Evolutionary conservation across 192 early-diverging fungal genomes (phyloP).

Genomic region (Phycomyces blakesleeanus): DNA sequence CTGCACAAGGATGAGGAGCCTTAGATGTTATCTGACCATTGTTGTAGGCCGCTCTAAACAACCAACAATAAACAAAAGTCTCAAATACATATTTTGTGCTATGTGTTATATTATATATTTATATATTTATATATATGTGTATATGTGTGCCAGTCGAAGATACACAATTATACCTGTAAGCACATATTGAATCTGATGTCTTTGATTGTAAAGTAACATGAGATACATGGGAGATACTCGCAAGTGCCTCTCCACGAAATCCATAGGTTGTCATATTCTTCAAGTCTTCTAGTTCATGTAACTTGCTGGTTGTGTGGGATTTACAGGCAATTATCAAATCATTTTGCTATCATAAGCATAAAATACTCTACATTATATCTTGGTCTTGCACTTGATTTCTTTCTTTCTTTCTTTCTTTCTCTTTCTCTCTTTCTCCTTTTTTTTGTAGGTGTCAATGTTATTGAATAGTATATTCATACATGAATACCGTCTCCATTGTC

Average conservation of each 20-base stretch:
- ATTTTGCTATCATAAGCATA: constrained; percentile 5
- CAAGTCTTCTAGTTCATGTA: constrained; percentile 73
- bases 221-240: constrained; percentile 1
- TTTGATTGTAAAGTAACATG: neutral
- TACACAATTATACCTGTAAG: neutral
- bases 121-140: neutral
- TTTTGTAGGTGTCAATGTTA: no score
- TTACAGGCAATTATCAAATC: constrained; percentile 42
- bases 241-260: constrained; percentile 87
- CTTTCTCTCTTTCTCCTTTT: constrained; percentile 45
- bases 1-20: constrained; percentile 3
- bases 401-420: neutral
- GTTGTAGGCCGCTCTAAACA: neutral
- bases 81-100: neutral
- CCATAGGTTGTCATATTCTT: constrained; percentile 74
- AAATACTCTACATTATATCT: neutral
- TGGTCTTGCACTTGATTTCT: no score
- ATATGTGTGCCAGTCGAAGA: no score
- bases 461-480: constrained; percentile 43
- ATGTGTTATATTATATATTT: neutral
- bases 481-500: constrained; percentile 87
- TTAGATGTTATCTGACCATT: neutral
- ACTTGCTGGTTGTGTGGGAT: constrained; percentile 84
- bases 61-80: neutral
- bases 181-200: neutral